Base-by-base conservation (phyloP, 2,329 filamentous ascomycete species). In the Exophiala calicioides region DNA sequence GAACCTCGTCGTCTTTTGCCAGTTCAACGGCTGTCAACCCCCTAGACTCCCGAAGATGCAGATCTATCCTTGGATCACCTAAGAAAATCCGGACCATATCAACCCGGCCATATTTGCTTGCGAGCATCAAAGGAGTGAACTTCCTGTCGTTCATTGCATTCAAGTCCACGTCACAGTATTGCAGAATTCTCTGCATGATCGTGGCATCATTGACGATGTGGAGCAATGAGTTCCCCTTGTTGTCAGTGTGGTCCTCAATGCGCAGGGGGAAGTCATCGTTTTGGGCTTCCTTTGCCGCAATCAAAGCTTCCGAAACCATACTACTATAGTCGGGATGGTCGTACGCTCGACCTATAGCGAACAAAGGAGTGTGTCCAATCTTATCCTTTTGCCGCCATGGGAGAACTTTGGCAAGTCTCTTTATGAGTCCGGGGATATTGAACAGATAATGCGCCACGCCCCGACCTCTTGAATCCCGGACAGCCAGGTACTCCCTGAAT, bases 381-480 rank as follows among this genome's bases (percentile, higher is more conserved):
- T 90, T 94, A 67, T 98, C 93, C 57, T 85, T 89, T 66, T 94
- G 82, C 47, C 82, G 80, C 93, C 93, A 98, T 6, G 89, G 87
- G 42, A 98, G 74, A 56, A 91, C 70, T 50, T 79, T 77, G 2
- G 90, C 90, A 50, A 97, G 84, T 44, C 79, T 78, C 33, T 75
- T 72, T 57, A 98, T 93, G 15, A 98, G 74, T 42, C 80, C 77
- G 2, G 93, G 93, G 6, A 88, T 85, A 62, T 95, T 87, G 70
- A 98, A 98, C 12, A 98, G 76, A 65, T 98, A 98, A 67, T 98
- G 93, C n/a, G 86, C 93, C 41, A 88, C 80, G 52, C 90, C 95
- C 58, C 93, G 84, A 16, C 91, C 93, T 73, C 90, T 85, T 27
- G 79, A 81, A 62, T 98, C 93, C 60, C 91, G 85, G 51, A 79